Conservation (phyloP, 2,329 filamentous ascomycete species). For the Pseudogymnoascus sp. region DNA sequence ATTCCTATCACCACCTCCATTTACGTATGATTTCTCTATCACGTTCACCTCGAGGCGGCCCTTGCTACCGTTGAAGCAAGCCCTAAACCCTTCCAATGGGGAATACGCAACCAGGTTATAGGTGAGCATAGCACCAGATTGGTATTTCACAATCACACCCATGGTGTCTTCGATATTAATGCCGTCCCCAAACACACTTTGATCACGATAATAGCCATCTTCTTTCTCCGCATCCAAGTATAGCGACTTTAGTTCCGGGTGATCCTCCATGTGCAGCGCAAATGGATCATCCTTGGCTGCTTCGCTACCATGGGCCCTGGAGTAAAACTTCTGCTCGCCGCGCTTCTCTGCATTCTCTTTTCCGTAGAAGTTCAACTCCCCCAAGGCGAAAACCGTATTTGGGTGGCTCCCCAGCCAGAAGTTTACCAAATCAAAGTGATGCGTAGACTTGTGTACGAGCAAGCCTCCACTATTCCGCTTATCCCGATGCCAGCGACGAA, state of each 20-base stretch:
- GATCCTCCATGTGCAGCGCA: conserved; percentile 45
- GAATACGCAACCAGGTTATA: conserved; percentile 54
- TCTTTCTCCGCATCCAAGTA: conserved; percentile 57
- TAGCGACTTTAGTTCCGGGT: conserved; percentile 47
- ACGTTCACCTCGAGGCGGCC: conserved; percentile 54
- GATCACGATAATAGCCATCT: conserved; percentile 53
- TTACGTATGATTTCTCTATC: conserved; percentile 54
- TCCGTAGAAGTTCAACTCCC: conserved; percentile 52
- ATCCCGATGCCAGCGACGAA: conserved; percentile 56
- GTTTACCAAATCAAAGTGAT: conserved; percentile 56
- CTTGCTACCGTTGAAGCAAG: conserved; percentile 49
- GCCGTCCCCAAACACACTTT: conserved; percentile 54
- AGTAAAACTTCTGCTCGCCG: conserved; percentile 44
- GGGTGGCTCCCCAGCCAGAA: conserved; percentile 53
- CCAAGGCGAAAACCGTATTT: conserved; percentile 48
- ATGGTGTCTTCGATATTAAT: conserved; percentile 59
- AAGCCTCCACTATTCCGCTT: conserved; percentile 52
- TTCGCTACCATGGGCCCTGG: conserved; percentile 42
- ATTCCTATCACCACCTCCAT: conserved; percentile 50
- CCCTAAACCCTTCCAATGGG: conserved; percentile 53
- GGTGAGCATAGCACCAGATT: conserved; percentile 48
- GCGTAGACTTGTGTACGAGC: conserved; percentile 54
- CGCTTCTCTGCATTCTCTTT: conserved; percentile 51
- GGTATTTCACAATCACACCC: conserved; percentile 50
- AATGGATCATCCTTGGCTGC: conserved; percentile 48